phyloP scores from a whole-genome alignment of 2,329 filamentous ascomycete species.

The Amphichorda felina region DNA sequence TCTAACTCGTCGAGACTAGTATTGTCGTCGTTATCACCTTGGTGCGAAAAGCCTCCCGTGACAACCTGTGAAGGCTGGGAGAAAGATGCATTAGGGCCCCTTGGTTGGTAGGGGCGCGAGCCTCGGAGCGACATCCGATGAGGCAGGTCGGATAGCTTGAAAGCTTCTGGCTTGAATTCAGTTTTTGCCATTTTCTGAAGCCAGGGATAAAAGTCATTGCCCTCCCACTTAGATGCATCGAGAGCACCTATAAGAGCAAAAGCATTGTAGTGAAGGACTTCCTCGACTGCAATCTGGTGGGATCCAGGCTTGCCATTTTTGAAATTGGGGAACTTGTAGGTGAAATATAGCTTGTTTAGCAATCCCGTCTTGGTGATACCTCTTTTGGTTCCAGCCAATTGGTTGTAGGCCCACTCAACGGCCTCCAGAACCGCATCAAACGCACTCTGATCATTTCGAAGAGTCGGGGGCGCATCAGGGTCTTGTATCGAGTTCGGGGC shows the following conservation, averaged over 20 bases:
- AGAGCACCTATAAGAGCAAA: conserved; percentile 23
- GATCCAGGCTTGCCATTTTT: conserved; percentile 12
- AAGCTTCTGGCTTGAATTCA: conserved; percentile 14
- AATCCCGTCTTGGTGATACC: conserved; percentile 10
- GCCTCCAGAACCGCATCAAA: conserved; percentile 16
- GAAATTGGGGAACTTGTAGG: conserved; percentile 17
- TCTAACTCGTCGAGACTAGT: conserved; percentile 8
- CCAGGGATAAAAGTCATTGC: conserved; percentile 18
- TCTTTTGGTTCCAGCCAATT: conserved; percentile 8
- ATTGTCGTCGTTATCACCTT: conserved; percentile 10
- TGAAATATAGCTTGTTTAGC: conserved; percentile 18
- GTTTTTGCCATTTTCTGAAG: conserved; percentile 15
- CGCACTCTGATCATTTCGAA: conserved; percentile 5
- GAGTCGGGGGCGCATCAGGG: neutral
- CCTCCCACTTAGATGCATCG: conserved; percentile 18
- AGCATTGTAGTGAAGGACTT: conserved; percentile 33
- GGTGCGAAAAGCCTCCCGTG: conserved; percentile 2
- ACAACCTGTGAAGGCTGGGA: neutral
- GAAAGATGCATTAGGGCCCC: neutral
- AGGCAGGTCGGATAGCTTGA: conserved; percentile 16
- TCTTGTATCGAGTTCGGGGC: too few relatives aligned
- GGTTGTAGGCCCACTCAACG: conserved; percentile 10
- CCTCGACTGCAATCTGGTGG: conserved; percentile 27
- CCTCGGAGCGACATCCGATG: conserved; percentile 12
- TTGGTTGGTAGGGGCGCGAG: neutral